These are phyloP conservation scores for Echeveria elegans DNA, from an alignment of 164 flowering plant species.

Conservation along the genomic window DNA sequence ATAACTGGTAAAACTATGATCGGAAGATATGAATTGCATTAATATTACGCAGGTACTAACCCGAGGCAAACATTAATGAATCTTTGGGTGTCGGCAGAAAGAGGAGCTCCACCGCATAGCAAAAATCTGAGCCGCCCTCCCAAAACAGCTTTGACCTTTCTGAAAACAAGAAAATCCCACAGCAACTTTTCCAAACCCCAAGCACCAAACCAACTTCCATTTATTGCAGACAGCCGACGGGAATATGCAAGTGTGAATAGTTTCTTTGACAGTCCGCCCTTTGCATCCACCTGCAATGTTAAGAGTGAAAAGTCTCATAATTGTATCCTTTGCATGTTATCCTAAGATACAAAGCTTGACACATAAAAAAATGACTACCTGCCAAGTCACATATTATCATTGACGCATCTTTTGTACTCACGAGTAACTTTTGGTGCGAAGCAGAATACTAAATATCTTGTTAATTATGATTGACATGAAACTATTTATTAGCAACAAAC, in stretches of 20 bases:
- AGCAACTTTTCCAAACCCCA: conserved; percentile 79
- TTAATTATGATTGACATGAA: not conserved
- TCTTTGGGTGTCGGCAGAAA: conserved; percentile 93
- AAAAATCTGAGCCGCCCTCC: conserved; percentile 87
- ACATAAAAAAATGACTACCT: not conserved
- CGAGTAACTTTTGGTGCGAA: not conserved
- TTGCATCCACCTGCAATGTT: conserved; percentile 60
- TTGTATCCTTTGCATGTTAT: not conserved
- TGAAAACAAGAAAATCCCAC: conserved; percentile 77
- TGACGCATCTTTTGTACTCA: no score
- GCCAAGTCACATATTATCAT: not conserved
- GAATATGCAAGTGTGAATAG: conserved; percentile 75
- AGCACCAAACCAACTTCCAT: conserved; percentile 99
- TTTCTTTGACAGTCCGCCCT: conserved; percentile 72
- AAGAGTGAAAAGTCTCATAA: not conserved
- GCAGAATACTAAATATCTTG: not conserved
- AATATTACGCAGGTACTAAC: conserved; percentile 34
- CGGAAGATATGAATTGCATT: not conserved
- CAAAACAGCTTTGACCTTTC: conserved; percentile 68
- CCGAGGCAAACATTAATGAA: conserved; percentile 91
- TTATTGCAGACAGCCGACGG: conserved; percentile 72
- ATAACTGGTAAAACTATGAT: not conserved
- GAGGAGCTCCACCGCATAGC: conserved; percentile 98
- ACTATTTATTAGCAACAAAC: conserved; percentile 23
- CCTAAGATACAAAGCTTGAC: not conserved